phyloP scores from a whole-genome alignment of 1,284 basidiomycete genomes.

The Ustilago curta region DNA sequence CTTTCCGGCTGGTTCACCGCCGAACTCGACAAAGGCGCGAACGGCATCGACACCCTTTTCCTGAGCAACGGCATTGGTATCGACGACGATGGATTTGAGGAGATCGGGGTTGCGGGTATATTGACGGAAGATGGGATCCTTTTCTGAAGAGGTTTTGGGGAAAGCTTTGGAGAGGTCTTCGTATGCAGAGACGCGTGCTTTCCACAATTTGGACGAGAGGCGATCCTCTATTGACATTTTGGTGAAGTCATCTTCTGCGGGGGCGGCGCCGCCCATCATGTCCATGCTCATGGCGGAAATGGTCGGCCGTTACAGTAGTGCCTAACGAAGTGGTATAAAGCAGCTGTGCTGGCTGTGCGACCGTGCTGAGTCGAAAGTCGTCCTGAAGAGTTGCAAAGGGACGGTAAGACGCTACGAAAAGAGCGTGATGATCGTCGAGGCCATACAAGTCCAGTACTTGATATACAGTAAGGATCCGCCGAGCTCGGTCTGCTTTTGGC shows the following conservation, averaged over 20 bases:
- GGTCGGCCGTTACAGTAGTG: background rate
- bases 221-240: conserved; percentile 83
- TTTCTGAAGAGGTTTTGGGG: conserved; percentile 80
- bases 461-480: background rate
- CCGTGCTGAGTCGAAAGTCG: conserved; percentile 3
- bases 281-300: conserved; percentile 41
- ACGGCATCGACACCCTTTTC: conserved; percentile 91
- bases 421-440: background rate
- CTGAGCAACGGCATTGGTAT: conserved; percentile 96
- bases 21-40: conserved; percentile 83
- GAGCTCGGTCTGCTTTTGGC: background rate
- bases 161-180: conserved; percentile 76
- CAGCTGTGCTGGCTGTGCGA: background rate
- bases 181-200: conserved; percentile 93
- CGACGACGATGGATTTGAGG: conserved; percentile 70
- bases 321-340: background rate
- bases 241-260: conserved; percentile 88
- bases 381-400: background rate
- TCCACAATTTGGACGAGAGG: conserved; percentile 84
- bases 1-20: conserved; percentile 80
- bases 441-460: background rate
- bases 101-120: conserved; percentile 79
- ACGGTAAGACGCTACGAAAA: background rate
- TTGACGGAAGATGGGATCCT: conserved; percentile 91
- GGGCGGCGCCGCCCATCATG: conserved; percentile 41